Conservation (phyloP, 352 stramenopile genomes). For the Phytophthora hibernalis region DNA sequence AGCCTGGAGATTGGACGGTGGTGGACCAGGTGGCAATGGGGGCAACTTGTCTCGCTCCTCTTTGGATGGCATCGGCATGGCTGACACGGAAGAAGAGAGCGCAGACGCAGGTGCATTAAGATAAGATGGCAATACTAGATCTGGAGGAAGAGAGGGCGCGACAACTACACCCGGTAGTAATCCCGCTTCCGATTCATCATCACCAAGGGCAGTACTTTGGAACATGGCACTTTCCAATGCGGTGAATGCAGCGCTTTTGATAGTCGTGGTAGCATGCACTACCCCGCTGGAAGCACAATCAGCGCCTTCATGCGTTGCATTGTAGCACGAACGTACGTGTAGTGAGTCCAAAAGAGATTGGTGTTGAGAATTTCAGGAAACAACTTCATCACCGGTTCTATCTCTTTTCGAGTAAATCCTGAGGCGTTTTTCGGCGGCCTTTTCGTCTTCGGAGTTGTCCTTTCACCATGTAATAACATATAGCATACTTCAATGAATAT, state of each 20-base stretch:
- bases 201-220: slow-evolving; percentile 8
- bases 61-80: background rate
- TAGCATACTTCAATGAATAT: slow-evolving; percentile 67
- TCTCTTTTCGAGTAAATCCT: slow-evolving; percentile 32
- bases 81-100: background rate
- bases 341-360: slow-evolving; percentile 42
- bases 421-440: slow-evolving; percentile 14
- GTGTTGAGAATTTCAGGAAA: slow-evolving; percentile 32
- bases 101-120: background rate
- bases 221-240: slow-evolving; percentile 31
- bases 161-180: background rate
- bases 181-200: background rate
- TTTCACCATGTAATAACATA: slow-evolving; percentile 29
- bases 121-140: slow-evolving; percentile 9
- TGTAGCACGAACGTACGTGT: slow-evolving; percentile 34
- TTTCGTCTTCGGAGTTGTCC: slow-evolving; percentile 15
- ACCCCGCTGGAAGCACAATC: slow-evolving; percentile 28
- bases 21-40: slow-evolving; percentile 23
- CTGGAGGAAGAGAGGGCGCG: slow-evolving; percentile 7
- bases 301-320: slow-evolving; percentile 45
- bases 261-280: slow-evolving; percentile 1
- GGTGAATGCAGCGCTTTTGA: slow-evolving; percentile 23
- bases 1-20: slow-evolving; percentile 16
- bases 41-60: slow-evolving; percentile 6
- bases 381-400: slow-evolving; percentile 33